Percentiles rank a stretch among this genome's conserved stretches.
Evolutionary conservation across 1,139 yeast species (phyloP).

Genomic region (Maudiozyma humilis): DNA sequence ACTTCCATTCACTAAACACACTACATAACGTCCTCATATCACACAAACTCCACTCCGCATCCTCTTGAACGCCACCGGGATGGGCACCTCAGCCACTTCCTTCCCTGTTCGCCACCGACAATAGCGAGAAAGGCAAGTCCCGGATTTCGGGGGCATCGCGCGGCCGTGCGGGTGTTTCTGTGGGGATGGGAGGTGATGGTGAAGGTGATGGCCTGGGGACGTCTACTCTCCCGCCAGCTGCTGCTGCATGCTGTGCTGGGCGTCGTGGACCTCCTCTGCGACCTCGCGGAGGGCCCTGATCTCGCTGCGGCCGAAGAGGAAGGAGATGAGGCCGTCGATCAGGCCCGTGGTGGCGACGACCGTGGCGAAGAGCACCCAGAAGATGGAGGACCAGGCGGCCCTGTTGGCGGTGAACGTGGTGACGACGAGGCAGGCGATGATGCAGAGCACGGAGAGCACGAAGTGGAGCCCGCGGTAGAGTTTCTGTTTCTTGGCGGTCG

Average conservation of each 20-base stretch:
- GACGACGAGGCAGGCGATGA: slow-evolving; percentile 47
- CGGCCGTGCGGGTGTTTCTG: too few species aligned
- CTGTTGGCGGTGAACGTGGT: slow-evolving; percentile 52
- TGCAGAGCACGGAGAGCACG: slow-evolving; percentile 41
- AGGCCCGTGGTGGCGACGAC: slow-evolving; percentile 57
- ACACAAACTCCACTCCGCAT: too few species aligned
- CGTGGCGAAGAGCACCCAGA: slow-evolving; percentile 46
- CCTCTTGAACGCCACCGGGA: too few species aligned
- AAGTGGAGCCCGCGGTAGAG: slow-evolving; percentile 62
- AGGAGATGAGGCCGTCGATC: slow-evolving; percentile 70
- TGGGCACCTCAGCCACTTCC: too few species aligned
- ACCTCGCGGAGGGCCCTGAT: slow-evolving; percentile 69
- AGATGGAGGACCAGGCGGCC: slow-evolving; percentile 52
- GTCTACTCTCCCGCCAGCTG: neutral
- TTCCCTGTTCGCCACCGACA: too few species aligned
- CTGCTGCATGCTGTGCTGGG: slow-evolving; percentile 16
- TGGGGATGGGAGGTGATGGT: too few species aligned
- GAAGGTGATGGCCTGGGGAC: too few species aligned
- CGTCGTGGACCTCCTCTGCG: slow-evolving; percentile 48
- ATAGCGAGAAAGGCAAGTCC: too few species aligned
- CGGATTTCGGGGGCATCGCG: too few species aligned
- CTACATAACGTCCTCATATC: too few species aligned
- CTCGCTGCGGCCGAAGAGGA: slow-evolving; percentile 72
- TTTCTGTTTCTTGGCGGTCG: slow-evolving; percentile 52
- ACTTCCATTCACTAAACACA: too few species aligned